Base-by-base conservation (phyloP, 495 filamentous ascomycete genomes). In the Aspergillus taichungensis region DNA sequence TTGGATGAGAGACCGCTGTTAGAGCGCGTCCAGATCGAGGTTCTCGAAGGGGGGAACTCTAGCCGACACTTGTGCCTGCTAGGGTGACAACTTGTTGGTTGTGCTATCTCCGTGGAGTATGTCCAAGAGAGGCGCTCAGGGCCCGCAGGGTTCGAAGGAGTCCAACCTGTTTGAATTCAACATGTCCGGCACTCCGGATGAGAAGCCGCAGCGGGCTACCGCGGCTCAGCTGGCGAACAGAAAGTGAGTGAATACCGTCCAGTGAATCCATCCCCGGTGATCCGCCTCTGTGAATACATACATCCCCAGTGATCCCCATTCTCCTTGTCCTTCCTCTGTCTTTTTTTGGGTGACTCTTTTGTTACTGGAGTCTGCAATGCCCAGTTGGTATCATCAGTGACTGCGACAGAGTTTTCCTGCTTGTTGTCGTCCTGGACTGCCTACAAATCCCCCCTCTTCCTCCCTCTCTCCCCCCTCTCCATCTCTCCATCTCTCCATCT, bases 241-340 rank as follows among this genome's bases (percentile, higher is more conserved):
- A 65, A 76, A 62, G 74, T 77, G 58, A 72, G 74, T 74, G 38
- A 55, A 41, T 44, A n/a, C n/a, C n/a, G n/a, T n/a, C n/a, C n/a
- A n/a, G n/a, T n/a, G 38, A 55, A 41, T 44, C 38, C 37, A 48
- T 24, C 18, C 18, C 18, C 18, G 4, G 18, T 24, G 55, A 54
- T 52, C 46, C 45, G 52, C 46, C 43, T 56, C 52, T 53, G 44
- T 42, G 47, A 45, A 13, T 37, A 38, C 40, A 27, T 42, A 35
- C 41, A 37, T 41, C 18, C 14, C 27, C 6, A 10, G 32, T 29
- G 18, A 24, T 24, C 18, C 18, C 18, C 18, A 4, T 24, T 1
- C 1, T 24, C 18, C 18, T 4, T 4, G 18, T 24, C 4, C 18
- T 24, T 24, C 18, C 18, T 24, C 18, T 24, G 18, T 4, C 18